Evolutionary conservation across 192 early-diverging fungal species (phyloP).

Genomic region (Umbelopsis ramanniana): DNA sequence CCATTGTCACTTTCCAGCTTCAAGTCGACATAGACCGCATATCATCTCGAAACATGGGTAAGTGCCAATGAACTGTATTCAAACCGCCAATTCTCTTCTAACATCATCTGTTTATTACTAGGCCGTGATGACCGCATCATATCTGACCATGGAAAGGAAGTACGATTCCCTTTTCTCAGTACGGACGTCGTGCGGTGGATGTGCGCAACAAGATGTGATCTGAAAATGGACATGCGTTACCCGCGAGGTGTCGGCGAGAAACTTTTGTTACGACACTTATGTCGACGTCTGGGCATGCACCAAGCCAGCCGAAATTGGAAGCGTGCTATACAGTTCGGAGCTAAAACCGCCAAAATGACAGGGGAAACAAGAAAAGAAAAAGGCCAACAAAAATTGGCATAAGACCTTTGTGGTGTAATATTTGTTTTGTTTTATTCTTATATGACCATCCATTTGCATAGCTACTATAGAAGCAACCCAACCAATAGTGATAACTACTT

Average conservation of each 20-base stretch:
- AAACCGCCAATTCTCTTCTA: not conserved
- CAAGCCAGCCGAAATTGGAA: constrained; percentile 78
- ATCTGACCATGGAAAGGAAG: constrained; percentile 83
- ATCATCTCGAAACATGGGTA: constrained; percentile 80
- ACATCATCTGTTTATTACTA: not conserved
- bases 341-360: constrained; percentile 94
- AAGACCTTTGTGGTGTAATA: not conserved
- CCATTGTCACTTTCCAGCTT: constrained; percentile 45
- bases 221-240: constrained; percentile 85
- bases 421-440: not conserved
- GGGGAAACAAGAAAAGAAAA: constrained; percentile 34
- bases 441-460: constrained; percentile 5
- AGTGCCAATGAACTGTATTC: not conserved
- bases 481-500: not conserved
- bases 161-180: constrained; percentile 85
- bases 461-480: not conserved
- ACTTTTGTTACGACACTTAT: constrained; percentile 78
- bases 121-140: constrained; percentile 95
- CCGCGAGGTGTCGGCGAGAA: constrained; percentile 89
- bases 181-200: constrained; percentile 71
- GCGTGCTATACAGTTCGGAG: constrained; percentile 97
- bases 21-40: constrained; percentile 88
- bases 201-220: constrained; percentile 68
- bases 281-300: constrained; percentile 67
- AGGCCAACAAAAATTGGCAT: constrained; percentile 40